Base-by-base conservation (phyloP, 179 eudicot genomes). In the Spergularia azorica region DNA sequence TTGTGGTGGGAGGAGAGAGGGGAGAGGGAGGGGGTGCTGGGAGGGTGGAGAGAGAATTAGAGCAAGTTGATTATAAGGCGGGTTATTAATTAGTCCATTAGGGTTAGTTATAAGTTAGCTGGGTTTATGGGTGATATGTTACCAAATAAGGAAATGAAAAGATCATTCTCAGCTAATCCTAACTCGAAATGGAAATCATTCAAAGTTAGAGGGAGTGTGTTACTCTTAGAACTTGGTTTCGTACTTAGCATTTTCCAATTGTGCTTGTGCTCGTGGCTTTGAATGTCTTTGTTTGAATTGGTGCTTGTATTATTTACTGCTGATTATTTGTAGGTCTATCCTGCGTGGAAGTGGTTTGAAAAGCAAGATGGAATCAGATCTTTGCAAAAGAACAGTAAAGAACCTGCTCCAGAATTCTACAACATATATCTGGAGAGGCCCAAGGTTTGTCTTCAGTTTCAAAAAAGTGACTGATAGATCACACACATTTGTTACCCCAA, bases 291-390 rank as follows among this genome's bases (percentile, higher is more conserved):
- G 56, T 48, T 72, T 51, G 68, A 55, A 67, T 11, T 60, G 72
- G 59, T 36, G 46, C 32, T 20, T 59, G 50, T 15, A 11, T 18
- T 62, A 14, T 64, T 15, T 17, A 38, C 76, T 67, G 63, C 16
- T 63, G 65, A 50, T 41, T 71, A 51, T 66, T 67, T 72, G 50
- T 74, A 95, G 99, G 99, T 95, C 55, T 95, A 95, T 85, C 99
- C 99, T 79, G 89, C 99, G 59, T 95, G 99, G 99, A 95, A 93
- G 85, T 95, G 99, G 99, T 95, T 87, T 84, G 99, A 95, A 84
- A 95, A 95, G 83, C 97, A 95, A 84, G 99, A 95, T 83, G 99
- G 97, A 26, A 91, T 95, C 76, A 91, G 97, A 76, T 87, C 97
- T 78, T 68, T 95, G 76, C 99, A 95, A 84, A 91, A 90, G 85